A percentile compares a stretch with the other conserved stretches of the same genome.
These are phyloP conservation scores for Trichoderma guizhouense DNA, from an alignment of 2,329 filamentous ascomycete species.

Conservation along the genomic window DNA sequence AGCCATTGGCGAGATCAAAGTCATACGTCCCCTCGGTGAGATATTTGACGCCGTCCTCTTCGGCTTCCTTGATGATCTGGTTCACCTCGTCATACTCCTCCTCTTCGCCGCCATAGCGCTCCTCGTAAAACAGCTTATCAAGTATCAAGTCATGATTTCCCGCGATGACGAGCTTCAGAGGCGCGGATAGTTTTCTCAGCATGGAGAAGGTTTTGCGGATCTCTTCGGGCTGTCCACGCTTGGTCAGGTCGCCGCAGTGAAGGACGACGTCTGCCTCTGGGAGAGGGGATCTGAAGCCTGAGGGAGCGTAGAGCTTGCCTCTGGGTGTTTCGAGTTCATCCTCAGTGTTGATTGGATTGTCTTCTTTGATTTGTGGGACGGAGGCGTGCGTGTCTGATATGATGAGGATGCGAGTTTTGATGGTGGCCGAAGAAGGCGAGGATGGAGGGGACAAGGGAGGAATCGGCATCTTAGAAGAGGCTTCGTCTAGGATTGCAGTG, in stretches of 20 bases:
- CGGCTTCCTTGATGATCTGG: slow-evolving; percentile 37
- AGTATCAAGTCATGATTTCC: slow-evolving; percentile 53
- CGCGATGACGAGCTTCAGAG: slow-evolving; percentile 52
- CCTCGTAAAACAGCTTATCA: slow-evolving; percentile 28
- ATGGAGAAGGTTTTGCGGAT: slow-evolving; percentile 40
- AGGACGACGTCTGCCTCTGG: slow-evolving; percentile 46
- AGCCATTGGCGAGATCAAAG: slow-evolving; percentile 49
- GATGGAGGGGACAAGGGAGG: not conserved
- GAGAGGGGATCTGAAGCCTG: slow-evolving; percentile 31
- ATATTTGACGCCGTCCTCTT: slow-evolving; percentile 41
- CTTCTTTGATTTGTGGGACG: slow-evolving; percentile 21
- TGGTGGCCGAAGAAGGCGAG: slow-evolving; percentile 8
- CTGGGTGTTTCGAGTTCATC: slow-evolving; percentile 25
- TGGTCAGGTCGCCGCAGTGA: slow-evolving; percentile 53
- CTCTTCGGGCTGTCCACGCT: slow-evolving; percentile 39
- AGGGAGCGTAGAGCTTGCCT: slow-evolving; percentile 16
- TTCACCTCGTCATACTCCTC: slow-evolving; percentile 33
- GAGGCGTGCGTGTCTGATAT: slow-evolving; percentile 39
- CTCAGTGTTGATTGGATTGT: slow-evolving; percentile 22
- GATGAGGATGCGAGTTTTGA: slow-evolving; percentile 39
- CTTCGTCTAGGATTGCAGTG: not conserved
- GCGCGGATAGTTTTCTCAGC: slow-evolving; percentile 42
- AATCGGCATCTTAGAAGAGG: not conserved
- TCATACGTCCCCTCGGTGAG: slow-evolving; percentile 47
- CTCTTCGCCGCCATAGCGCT: not conserved